Evolutionary conservation across 257 asterid species (phyloP).

Genomic region (Verbascum thapsus): DNA sequence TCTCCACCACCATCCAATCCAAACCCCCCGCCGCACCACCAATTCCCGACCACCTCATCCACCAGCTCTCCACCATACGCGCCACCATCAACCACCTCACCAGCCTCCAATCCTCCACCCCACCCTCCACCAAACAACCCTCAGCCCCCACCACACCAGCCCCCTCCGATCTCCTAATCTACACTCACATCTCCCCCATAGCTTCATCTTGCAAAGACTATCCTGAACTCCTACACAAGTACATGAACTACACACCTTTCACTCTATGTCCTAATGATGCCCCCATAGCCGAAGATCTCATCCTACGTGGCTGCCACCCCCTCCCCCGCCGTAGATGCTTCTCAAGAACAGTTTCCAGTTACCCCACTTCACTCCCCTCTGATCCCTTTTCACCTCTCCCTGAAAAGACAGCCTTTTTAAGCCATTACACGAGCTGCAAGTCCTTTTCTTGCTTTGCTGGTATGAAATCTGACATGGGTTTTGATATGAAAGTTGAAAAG

Average conservation of each 20-base stretch:
- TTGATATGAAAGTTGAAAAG: conserved; percentile 73
- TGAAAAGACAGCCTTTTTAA: conserved; percentile 59
- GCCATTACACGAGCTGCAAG: conserved; percentile 61
- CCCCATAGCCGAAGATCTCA: conserved; percentile 67
- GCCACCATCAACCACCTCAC: conserved; percentile 97
- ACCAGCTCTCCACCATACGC: conserved; percentile 91
- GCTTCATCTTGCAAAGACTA: conserved; percentile 86
- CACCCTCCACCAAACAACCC: conserved; percentile 38
- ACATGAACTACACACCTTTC: conserved; percentile 90
- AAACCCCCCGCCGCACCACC: conserved; percentile 60
- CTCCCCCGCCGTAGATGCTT: conserved; percentile 98
- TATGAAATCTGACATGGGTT: conserved; percentile 66
- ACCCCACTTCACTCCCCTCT: conserved; percentile 51
- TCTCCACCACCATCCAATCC: conserved; percentile 80
- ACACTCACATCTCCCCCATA: conserved; percentile 78
- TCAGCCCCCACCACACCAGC: conserved; percentile 37
- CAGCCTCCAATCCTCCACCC: conserved; percentile 54
- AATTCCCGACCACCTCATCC: conserved; percentile 91
- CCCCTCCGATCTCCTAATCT: conserved; percentile 87
- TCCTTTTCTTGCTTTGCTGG: conserved; percentile 73
- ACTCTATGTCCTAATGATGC: conserved; percentile 71
- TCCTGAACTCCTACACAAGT: conserved; percentile 71
- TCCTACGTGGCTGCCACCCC: conserved; percentile 94
- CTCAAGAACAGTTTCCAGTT: conserved; percentile 52
- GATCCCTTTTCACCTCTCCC: conserved; percentile 70